phyloP scores from a whole-genome alignment of 306 rosid species.

The Castanospermum australe region DNA sequence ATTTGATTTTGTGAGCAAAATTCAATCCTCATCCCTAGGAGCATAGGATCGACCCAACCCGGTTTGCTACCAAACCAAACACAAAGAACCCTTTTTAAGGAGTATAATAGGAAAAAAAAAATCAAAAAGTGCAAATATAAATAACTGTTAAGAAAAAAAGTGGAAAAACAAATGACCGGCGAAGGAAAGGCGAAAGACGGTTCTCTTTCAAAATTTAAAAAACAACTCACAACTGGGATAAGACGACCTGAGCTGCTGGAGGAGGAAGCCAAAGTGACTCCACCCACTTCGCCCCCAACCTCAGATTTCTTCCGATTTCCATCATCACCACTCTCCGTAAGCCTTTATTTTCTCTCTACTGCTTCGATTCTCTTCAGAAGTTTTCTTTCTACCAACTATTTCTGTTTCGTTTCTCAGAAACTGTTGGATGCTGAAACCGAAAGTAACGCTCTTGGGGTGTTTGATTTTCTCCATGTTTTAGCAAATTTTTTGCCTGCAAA shows the following conservation, averaged over 20 bases:
- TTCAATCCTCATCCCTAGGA: no score
- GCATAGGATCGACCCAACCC: no score
- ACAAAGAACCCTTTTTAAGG: not conserved
- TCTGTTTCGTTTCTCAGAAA: slow-evolving; percentile 32
- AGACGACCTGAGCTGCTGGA: not conserved
- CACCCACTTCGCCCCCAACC: slow-evolving; percentile 20
- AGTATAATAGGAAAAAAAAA: not conserved
- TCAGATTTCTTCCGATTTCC: slow-evolving; percentile 36
- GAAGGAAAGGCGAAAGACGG: not conserved
- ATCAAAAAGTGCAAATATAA: not conserved
- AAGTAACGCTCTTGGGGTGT: not conserved
- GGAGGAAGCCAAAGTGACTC: not conserved
- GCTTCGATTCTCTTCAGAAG: not conserved
- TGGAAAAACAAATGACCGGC: not conserved
- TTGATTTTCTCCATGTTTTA: not conserved
- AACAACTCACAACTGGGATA: slow-evolving; percentile 17
- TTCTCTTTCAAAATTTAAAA: not conserved
- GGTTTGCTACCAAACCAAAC: not conserved
- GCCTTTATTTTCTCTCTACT: not conserved
- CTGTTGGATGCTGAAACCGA: not conserved
- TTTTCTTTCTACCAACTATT: not conserved
- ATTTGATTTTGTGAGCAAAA: no score
- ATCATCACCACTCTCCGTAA: slow-evolving; percentile 34
- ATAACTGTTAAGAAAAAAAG: not conserved
- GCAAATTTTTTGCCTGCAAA: not conserved